A percentile compares a stretch with the other conserved stretches of the same genome.
These are phyloP conservation scores for Adansonia gregorii DNA, from an alignment of 441 rosid genomes.

Conservation along the genomic window DNA sequence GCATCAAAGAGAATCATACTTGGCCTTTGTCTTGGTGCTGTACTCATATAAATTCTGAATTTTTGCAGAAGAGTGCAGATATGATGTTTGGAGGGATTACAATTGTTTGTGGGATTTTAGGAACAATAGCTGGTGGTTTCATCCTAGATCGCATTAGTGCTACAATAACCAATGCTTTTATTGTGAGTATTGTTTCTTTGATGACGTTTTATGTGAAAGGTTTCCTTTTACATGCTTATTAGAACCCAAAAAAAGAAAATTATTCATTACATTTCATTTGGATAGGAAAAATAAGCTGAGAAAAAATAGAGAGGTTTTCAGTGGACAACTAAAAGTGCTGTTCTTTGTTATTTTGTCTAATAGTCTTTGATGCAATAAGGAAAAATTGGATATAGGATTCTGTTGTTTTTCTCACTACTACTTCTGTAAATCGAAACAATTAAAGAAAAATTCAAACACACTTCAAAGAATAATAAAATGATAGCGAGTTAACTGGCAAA, in stretches of 20 bases:
- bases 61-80: constrained; percentile 75
- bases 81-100: constrained; percentile 90
- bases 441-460: background rate
- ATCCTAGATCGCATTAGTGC: constrained; percentile 71
- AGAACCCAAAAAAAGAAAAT: background rate
- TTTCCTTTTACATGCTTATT: background rate
- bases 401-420: background rate
- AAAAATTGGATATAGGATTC: background rate
- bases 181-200: constrained; percentile 45
- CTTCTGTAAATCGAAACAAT: constrained; percentile 1
- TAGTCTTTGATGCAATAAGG: background rate
- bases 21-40: background rate
- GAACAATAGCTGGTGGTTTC: constrained; percentile 84
- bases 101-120: constrained; percentile 76
- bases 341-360: background rate
- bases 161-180: constrained; percentile 85
- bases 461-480: background rate
- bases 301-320: background rate
- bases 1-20: background rate
- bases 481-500: background rate
- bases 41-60: constrained; percentile 8
- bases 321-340: background rate
- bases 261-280: background rate
- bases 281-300: background rate
- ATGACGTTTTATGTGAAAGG: background rate